Conservation (phyloP, 139 green algal species). For the Chlorella sp. region DNA sequence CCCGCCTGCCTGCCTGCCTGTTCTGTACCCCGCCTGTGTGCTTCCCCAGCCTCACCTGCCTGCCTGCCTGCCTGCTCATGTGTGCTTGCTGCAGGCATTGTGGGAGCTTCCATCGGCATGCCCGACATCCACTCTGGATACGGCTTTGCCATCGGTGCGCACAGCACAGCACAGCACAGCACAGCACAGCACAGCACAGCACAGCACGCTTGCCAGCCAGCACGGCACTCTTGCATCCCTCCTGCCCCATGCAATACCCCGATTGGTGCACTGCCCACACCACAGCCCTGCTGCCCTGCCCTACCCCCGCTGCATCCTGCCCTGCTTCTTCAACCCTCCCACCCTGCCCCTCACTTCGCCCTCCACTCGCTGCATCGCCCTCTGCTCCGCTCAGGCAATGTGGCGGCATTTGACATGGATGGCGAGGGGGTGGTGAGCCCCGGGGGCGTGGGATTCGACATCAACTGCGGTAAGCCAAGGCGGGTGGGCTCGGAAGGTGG, state of each 20-base stretch:
- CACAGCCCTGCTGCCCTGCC: no score
- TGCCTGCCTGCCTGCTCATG: not conserved
- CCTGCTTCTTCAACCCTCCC: no score
- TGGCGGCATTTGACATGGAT: slow-evolving; percentile 46
- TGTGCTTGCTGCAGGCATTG: slow-evolving; percentile 22
- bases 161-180: no score
- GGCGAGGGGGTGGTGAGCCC: slow-evolving; percentile 23
- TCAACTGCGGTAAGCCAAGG: slow-evolving; percentile 1
- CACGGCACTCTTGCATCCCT: no score
- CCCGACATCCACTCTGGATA: slow-evolving; percentile 48
- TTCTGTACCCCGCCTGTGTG: not conserved
- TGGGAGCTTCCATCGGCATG: slow-evolving; percentile 45
- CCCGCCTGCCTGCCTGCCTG: no score
- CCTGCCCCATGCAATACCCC: no score
- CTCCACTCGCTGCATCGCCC: not conserved
- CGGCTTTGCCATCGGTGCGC: slow-evolving; percentile 40
- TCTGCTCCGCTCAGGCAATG: slow-evolving; percentile 1
- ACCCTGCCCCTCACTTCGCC: no score
- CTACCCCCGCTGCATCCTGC: no score
- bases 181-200: not conserved
- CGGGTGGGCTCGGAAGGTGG: not conserved
- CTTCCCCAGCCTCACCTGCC: no score
- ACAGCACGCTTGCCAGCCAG: no score
- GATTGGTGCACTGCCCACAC: no score
- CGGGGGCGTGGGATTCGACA: slow-evolving; percentile 44